These are phyloP conservation scores for Mytilinidion resinicola DNA, from an alignment of 495 filamentous ascomycete species.

Conservation along the genomic window DNA sequence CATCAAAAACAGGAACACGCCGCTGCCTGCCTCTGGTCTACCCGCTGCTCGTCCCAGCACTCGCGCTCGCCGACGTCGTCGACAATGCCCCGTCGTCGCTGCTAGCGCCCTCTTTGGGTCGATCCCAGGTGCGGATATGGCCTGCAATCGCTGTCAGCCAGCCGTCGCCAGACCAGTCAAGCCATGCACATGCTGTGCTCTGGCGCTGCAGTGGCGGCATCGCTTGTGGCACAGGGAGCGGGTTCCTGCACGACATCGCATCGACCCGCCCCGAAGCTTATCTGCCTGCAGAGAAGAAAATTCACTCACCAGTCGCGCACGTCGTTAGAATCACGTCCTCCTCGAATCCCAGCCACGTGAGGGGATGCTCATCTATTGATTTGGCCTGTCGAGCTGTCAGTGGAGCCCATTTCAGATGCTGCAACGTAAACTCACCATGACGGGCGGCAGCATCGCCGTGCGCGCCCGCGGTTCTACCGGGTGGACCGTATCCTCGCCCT, in stretches of 20 bases:
- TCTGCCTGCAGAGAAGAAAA: conserved; percentile 6
- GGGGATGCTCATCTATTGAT: conserved; percentile 74
- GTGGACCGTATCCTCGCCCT: conserved; percentile 55
- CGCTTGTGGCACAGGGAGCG: conserved; percentile 1
- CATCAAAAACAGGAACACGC: not conserved
- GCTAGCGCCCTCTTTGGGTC: conserved; percentile 58
- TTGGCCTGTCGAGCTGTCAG: conserved; percentile 55
- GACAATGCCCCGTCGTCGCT: conserved; percentile 35
- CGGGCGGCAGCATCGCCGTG: conserved; percentile 85
- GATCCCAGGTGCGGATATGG: conserved; percentile 82
- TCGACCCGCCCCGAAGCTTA: conserved; percentile 3
- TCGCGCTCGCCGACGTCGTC: conserved; percentile 22
- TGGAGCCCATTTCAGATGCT: not conserved
- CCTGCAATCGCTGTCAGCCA: conserved; percentile 44
- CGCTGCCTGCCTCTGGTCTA: not conserved
- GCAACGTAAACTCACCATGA: conserved; percentile 56
- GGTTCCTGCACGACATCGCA: conserved; percentile 16
- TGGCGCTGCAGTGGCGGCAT: not conserved
- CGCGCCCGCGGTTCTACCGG: conserved; percentile 71
- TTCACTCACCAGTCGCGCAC: conserved; percentile 67
- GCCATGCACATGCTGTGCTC: not conserved
- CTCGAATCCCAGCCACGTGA: conserved; percentile 85
- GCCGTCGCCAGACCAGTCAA: not conserved
- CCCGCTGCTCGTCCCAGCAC: conserved; percentile 1
- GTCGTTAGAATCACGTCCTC: conserved; percentile 88